Base-by-base conservation (phyloP, 2,329 filamentous ascomycete genomes). In the Fonsecaea multimorphosa region DNA sequence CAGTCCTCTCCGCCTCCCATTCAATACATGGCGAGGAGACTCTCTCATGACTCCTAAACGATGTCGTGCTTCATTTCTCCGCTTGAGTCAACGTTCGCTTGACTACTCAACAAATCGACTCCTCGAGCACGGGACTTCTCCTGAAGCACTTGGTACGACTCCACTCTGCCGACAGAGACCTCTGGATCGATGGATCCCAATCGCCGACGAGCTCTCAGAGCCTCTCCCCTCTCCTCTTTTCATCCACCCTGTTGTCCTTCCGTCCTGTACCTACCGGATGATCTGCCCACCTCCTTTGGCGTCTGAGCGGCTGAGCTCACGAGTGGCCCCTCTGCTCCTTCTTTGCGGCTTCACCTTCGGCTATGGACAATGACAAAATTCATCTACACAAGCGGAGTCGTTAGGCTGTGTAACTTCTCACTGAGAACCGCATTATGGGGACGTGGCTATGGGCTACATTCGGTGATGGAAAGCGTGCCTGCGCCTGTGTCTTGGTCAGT, bases 381-480 rank as follows among this genome's bases (percentile, higher is more conserved):
- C 46, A 51, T 14, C 46, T 38, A 38, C 11, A 38, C 34, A 2
- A 38, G 34, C 34, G 34, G 34, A 38, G 34, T 38, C 24, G 19
- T 14, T 9, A 38, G 34, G 34, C 4, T 9, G 34, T 38, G 34
- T 38, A 9, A 38, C 34, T 38, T 12, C 34, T 38, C 34, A 9
- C 11, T 38, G 11, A 38, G 11, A 9, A 38, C 34, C 34, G 34
- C 34, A 14, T 38, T 51, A 51, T 51, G 46, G n/a, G n/a, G 46
- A 51, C 46, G n/a, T 51, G 46, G n/a, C 46, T 51, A 12, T 22
- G 46, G 46, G 19, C 29, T 27, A 22, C 46, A 11, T 22, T 51
- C 46, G 7, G 46, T 51, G 46, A 51, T 51, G 46, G 46, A 51
- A 27, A 22, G 46, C 5, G 46, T 51, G 46, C 46, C 46, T 51